Percentiles rank a stretch among this genome's conserved stretches.
Conservation (phyloP, 441 rosid genomes). For the Gossypium davidsonii region DNA sequence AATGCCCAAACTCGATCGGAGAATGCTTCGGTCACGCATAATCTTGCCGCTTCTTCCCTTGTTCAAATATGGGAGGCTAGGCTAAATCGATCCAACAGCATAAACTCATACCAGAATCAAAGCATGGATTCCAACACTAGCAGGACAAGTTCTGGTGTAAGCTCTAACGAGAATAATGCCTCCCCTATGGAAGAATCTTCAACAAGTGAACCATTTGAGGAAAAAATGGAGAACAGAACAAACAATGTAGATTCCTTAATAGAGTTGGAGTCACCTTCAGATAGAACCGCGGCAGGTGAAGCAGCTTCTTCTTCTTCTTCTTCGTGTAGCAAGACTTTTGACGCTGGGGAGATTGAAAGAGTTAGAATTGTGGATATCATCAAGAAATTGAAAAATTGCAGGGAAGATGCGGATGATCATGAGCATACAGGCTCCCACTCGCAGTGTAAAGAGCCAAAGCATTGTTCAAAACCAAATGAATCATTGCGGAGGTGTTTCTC, state of each 20-base stretch:
- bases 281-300: slow-evolving; percentile 21
- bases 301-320: slow-evolving; percentile 4
- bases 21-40: slow-evolving; percentile 11
- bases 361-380: slow-evolving; percentile 69
- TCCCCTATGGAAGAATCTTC: slow-evolving; percentile 21
- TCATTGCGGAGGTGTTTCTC: slow-evolving; percentile 29
- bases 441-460: slow-evolving; percentile 21
- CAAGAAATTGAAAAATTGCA: slow-evolving; percentile 32
- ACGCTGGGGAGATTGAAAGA: slow-evolving; percentile 43
- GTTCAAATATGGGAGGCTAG: slow-evolving; percentile 97
- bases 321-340: slow-evolving; percentile 17
- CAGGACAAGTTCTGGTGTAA: slow-evolving; percentile 36
- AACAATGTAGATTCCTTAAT: slow-evolving; percentile 23
- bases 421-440: slow-evolving; percentile 29
- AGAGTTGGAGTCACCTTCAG: slow-evolving; percentile 31
- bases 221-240: slow-evolving; percentile 1
- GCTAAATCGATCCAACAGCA: slow-evolving; percentile 37
- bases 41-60: slow-evolving; percentile 68
- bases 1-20: slow-evolving; percentile 20
- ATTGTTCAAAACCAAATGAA: background rate
- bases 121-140: slow-evolving; percentile 9
- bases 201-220: slow-evolving; percentile 21
- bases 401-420: slow-evolving; percentile 22
- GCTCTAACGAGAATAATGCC: slow-evolving; percentile 19
- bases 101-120: slow-evolving; percentile 18